phyloP scores from a whole-genome alignment of 2,329 filamentous ascomycete genomes.

The Calycina marina region DNA sequence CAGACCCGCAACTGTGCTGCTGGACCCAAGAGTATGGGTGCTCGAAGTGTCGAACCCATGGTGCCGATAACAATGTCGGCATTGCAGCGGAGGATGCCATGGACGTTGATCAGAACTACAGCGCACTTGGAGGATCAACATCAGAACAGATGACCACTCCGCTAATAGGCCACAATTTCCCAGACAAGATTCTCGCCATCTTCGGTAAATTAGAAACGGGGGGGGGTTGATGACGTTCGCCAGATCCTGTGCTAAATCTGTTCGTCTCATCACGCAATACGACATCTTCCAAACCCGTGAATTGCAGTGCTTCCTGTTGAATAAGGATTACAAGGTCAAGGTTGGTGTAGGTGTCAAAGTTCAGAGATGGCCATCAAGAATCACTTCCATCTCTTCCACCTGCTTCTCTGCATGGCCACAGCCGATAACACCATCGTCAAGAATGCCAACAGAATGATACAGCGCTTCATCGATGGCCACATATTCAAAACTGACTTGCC shows the following conservation, averaged over 20 bases:
- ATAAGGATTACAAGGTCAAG: conserved; percentile 26
- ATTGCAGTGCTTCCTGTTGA: conserved; percentile 32
- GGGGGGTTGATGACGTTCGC: conserved; percentile 12
- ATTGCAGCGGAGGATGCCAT: too few relatives aligned
- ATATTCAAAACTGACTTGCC: conserved; percentile 28
- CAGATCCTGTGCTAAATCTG: conserved; percentile 10
- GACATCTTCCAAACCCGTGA: conserved; percentile 24
- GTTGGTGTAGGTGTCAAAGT: conserved; percentile 30
- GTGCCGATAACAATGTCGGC: too few relatives aligned
- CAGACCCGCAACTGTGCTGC: neutral
- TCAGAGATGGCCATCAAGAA: conserved; percentile 37
- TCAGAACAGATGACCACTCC: too few relatives aligned
- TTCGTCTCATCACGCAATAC: conserved; percentile 6
- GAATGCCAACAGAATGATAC: conserved; percentile 27
- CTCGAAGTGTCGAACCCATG: conserved; percentile 15
- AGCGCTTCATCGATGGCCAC: conserved; percentile 25
- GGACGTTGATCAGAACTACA: neutral
- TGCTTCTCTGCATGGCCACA: conserved; percentile 32
- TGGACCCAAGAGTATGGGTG: conserved; percentile 12
- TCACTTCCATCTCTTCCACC: conserved; percentile 36
- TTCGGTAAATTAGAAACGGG: conserved; percentile 21
- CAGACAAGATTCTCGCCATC: conserved; percentile 27
- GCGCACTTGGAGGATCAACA: conserved; percentile 14
- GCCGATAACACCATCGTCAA: conserved; percentile 24
- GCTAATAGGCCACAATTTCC: too few relatives aligned